A percentile compares a stretch with the other conserved stretches of the same genome.
These are phyloP conservation scores for Diaporthe vaccinii DNA, from an alignment of 2,329 filamentous ascomycete species.

Conservation along the genomic window DNA sequence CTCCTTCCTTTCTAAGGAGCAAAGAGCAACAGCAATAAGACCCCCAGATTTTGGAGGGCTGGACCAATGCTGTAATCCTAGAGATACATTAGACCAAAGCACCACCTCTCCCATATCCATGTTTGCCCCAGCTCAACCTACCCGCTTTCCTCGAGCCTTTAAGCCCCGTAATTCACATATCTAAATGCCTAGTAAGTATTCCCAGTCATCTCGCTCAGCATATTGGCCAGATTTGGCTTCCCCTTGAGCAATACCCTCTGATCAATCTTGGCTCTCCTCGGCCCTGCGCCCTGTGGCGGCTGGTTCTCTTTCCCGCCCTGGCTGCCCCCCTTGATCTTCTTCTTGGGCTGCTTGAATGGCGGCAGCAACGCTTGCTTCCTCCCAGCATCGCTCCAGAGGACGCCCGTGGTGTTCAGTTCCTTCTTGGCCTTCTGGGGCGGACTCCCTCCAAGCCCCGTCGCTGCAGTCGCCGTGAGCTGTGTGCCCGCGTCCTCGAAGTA, in stretches of 20 bases:
- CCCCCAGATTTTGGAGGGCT: not conserved
- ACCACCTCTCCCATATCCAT: not conserved
- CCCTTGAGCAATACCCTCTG: constrained; percentile 74
- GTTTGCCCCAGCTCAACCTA: not conserved
- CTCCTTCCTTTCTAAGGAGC: not conserved
- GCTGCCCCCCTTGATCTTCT: constrained; percentile 4
- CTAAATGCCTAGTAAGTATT: constrained; percentile 44
- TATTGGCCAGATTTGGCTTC: constrained; percentile 79
- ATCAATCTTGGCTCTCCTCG: constrained; percentile 70
- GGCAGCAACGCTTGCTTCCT: constrained; percentile 13
- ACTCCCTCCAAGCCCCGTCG: constrained; percentile 41
- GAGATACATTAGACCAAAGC: constrained; percentile 37
- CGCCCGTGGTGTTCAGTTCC: constrained; percentile 42
- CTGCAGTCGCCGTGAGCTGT: constrained; percentile 56
- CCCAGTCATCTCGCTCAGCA: constrained; percentile 78
- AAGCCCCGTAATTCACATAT: not conserved
- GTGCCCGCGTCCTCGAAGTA: constrained; percentile 72
- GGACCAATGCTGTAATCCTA: constrained; percentile 23
- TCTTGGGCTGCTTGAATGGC: constrained; percentile 27
- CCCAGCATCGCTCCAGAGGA: constrained; percentile 21
- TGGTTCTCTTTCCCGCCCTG: constrained; percentile 59
- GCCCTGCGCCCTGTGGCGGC: constrained; percentile 54
- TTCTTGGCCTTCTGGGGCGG: constrained; percentile 39
- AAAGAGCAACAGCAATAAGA: not conserved
- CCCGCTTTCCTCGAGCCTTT: not conserved